Percentiles rank a stretch among this genome's conserved stretches.
Evolutionary conservation across 352 stramenopile species (phyloP).

Genomic region (Phytophthora uliginosa): DNA sequence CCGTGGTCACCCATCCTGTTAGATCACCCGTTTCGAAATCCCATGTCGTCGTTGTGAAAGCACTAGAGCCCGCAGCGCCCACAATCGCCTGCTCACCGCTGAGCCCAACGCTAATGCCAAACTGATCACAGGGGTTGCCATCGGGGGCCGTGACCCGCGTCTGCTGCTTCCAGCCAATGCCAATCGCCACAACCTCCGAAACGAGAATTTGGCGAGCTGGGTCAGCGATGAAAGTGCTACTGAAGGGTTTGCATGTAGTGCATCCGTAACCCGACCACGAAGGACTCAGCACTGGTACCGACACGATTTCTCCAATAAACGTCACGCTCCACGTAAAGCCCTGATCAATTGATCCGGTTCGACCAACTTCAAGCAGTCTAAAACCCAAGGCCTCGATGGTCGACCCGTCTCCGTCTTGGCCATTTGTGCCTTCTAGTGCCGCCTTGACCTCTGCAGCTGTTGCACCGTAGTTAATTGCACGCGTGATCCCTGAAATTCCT

Average conservation of each 20-base stretch:
- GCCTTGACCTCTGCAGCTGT: conserved; percentile 77
- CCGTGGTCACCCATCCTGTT: conserved; percentile 94
- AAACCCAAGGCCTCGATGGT: conserved; percentile 61
- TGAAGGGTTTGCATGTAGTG: conserved; percentile 78
- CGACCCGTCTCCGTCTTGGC: conserved; percentile 57
- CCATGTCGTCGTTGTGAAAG: conserved; percentile 94
- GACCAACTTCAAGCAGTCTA: conserved; percentile 82
- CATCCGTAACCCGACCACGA: conserved; percentile 79
- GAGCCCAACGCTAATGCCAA: conserved; percentile 80
- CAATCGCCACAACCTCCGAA: conserved; percentile 55
- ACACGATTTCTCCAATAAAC: conserved; percentile 82
- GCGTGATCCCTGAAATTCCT: conserved; percentile 68
- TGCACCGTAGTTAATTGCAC: conserved; percentile 68
- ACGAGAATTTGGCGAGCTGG: conserved; percentile 70
- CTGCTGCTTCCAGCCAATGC: conserved; percentile 72
- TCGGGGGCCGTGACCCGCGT: conserved; percentile 68
- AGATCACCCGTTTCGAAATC: conserved; percentile 98
- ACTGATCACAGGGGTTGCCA: conserved; percentile 78
- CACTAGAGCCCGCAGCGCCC: conserved; percentile 70
- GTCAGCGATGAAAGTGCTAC: conserved; percentile 63
- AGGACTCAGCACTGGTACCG: conserved; percentile 64
- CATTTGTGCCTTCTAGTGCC: conserved; percentile 72
- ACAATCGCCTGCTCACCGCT: conserved; percentile 85
- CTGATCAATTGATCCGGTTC: conserved; percentile 75
- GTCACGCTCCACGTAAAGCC: conserved; percentile 87